A percentile compares a stretch with the other conserved stretches of the same genome.
These are phyloP conservation scores for Leishmania gerbilli DNA, from an alignment of 208 protist genomes.

Conservation along the genomic window DNA sequence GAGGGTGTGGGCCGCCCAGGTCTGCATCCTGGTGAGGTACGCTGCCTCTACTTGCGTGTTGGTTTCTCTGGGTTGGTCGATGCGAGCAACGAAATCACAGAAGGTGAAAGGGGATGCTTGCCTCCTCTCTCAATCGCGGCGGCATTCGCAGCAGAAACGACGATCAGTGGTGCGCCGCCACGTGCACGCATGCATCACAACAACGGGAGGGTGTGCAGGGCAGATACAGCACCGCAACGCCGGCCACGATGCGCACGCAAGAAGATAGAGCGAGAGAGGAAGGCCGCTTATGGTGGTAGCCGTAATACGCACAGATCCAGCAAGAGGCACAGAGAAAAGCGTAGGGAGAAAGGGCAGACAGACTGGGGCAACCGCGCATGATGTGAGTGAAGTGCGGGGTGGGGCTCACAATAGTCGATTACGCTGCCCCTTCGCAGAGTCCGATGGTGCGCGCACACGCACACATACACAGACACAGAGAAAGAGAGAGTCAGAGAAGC, in stretches of 20 bases:
- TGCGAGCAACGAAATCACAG: too few species aligned
- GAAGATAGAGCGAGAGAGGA: background rate
- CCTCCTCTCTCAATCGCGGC: background rate
- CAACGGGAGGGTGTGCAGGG: background rate
- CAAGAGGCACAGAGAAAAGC: background rate
- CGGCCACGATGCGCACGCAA: too few species aligned
- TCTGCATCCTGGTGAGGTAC: background rate
- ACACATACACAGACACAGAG: conserved; percentile 1
- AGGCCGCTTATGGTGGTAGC: background rate
- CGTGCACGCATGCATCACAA: background rate
- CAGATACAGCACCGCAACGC: background rate
- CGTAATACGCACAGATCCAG: background rate
- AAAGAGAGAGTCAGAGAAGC: background rate
- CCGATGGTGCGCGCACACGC: background rate
- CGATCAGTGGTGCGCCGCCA: background rate
- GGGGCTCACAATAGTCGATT: too few species aligned
- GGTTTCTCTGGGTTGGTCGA: background rate
- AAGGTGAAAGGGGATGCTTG: too few species aligned
- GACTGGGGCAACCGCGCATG: background rate
- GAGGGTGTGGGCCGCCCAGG: too few species aligned
- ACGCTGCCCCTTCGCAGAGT: background rate
- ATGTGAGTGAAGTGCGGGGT: background rate
- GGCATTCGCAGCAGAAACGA: background rate
- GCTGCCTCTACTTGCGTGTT: background rate
- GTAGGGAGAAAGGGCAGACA: too few species aligned